Evolutionary conservation across 495 filamentous ascomycete genomes (phyloP), one percentile per base, ranked within the genome.

Genomic region (Xanthoparmelia taractica): DNA sequence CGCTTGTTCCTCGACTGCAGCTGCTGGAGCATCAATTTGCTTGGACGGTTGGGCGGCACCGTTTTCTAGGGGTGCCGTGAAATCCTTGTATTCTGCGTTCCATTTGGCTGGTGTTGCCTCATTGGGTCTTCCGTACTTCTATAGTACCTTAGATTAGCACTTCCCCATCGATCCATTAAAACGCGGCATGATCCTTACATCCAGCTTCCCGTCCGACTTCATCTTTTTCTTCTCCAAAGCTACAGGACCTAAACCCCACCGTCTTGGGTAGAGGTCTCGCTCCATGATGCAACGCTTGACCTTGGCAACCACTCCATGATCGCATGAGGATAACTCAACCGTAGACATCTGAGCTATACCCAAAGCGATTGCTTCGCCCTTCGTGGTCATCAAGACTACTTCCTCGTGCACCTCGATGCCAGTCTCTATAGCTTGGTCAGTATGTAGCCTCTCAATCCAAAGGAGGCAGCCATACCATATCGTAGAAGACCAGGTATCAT

Each of bases 221-320:
- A 98, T 85, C 84, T 97, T 95, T 86, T 97, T 97, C 86, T 98
- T 98, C 78, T 96, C 88, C 48, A 87, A 69, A 34, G 94, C 92
- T 61, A 90, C 84, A 47, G 93, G 92, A 52, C 94, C 94, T 67
- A 96, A 75, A 58, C 95, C 95, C 94, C 94, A 98, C 79, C 92
- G 78, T 72, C 89, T 83, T 62, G 93, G 93, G 80, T 98, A 98
- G 17, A 96, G 80, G 72, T 97, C 93, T 65, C 94, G 89, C 78
- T 98, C 95, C 94, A 98, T 97, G 76, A 98, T 98, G 74, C 90
- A 36, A 61, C 94, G 85, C 85, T 97, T 97, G 72, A 97, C 87
- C 80, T 96, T 96, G 58, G 95, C 94, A 54, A 97, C 93, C 38
- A 96, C 89, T 67, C 95, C 95, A 74, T 98, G 95, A 72, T 96